Percentiles rank a stretch among this genome's conserved stretches.
phyloP scores from a whole-genome alignment of 163 green algal genomes.

The Picocystis sp. region DNA sequence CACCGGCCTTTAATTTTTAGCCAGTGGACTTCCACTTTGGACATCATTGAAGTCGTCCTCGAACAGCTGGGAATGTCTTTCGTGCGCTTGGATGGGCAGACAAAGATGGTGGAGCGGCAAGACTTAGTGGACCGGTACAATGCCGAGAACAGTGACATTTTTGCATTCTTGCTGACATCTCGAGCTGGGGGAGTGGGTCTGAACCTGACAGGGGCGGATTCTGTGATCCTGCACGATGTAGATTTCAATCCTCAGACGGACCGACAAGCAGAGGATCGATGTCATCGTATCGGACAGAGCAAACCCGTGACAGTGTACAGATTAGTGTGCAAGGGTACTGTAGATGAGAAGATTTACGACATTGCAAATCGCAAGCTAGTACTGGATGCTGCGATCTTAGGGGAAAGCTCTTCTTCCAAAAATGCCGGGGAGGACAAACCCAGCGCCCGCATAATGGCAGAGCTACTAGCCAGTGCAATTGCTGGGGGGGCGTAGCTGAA shows the following conservation, averaged over 20 bases:
- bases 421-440: too few species aligned
- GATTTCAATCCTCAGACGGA: constrained; percentile 65
- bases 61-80: constrained; percentile 48
- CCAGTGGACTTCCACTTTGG: constrained; percentile 73
- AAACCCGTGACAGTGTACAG: constrained; percentile 87
- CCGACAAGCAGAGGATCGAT: constrained; percentile 88
- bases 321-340: constrained; percentile 71
- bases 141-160: constrained; percentile 43
- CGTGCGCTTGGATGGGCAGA: constrained; percentile 71
- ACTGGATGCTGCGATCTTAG: constrained; percentile 37
- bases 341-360: constrained; percentile 77
- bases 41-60: constrained; percentile 62
- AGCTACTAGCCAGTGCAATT: too few species aligned
- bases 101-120: constrained; percentile 55
- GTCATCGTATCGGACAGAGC: constrained; percentile 91
- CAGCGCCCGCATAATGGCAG: too few species aligned
- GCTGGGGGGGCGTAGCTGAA: too few species aligned
- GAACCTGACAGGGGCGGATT: constrained; percentile 66
- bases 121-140: constrained; percentile 78
- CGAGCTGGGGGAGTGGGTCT: constrained; percentile 62
- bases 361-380: constrained; percentile 53
- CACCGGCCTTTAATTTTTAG: constrained; percentile 68
- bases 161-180: constrained; percentile 82
- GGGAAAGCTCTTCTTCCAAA: not conserved
- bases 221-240: constrained; percentile 86